Evolutionary conservation across 352 stramenopile species (phyloP), one percentile per base, ranked within the genome.

Genomic region (Phytopythium helicoides): DNA sequence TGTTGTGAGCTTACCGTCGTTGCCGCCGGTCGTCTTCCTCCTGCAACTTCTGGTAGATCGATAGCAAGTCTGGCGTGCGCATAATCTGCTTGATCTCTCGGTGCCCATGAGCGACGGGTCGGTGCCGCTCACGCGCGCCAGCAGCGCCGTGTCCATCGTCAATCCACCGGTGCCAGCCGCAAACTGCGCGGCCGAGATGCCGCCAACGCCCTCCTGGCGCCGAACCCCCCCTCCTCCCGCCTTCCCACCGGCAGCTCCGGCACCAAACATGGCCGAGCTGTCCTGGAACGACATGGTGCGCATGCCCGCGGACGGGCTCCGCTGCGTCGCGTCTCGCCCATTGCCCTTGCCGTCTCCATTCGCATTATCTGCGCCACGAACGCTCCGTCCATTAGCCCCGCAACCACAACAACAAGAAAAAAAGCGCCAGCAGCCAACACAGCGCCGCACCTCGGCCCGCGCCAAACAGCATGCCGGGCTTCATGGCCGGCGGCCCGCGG

Each of bases 41-140:
- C 42, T 92, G 85, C 2, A 95, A 62, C 50, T 92, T 95, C 57
- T 95, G 84, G 61, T 95, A 95, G 26, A 95, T 95, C 19, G 78
- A 92, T 28, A 95, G 55, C 21, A 95, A 54, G 50, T 95, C 83
- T 1, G 84, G 80, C 10, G 69, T 82, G 11, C 80, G 77, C 83
- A 95, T 95, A 56, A 95, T 93, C 64, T 93, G 84, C 48, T 89
- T 87, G 58, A 95, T 93, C 56, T 93, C 53, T 95, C 83, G 6
- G 77, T 82, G 40, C 80, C 82, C 56, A 95, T 85, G 14, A 82
- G 64, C 19, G 81, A 81, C 47, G 83, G 80, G 18, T 93, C 85
- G 26, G 80, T 89, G 42, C 78, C 84, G 19, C 78, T 92, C 33
- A 94, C 76, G n/a, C 82, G 76, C 14, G 84, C 82, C 26, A 94